Evolutionary conservation across 2,329 filamentous ascomycete genomes (phyloP), one percentile per base, ranked within the genome.

Genomic region (Aplosporella prunicola): DNA sequence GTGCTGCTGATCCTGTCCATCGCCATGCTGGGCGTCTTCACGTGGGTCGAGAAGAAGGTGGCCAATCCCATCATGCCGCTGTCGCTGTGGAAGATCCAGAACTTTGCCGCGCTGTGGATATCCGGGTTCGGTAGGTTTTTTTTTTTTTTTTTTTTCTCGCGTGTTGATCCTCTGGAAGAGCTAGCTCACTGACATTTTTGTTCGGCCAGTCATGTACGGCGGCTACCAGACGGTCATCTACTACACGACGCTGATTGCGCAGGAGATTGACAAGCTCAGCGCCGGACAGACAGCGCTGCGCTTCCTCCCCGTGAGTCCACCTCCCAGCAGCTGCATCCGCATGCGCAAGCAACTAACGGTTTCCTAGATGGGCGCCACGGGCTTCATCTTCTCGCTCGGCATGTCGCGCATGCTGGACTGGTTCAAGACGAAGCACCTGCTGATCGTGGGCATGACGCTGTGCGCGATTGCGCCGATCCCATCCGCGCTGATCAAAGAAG

Each of bases 41-140:
- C 53, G 1, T 51, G 56, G 20, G 51, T 63, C 7, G 62, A 67
- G 46, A 66, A 64, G 43, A 65, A 63, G 35, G 58, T 64, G 14
- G 42, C 51, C 10, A 65, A 66, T 33, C 63, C 64, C 2, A 60
- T 67, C 37, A 67, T 67, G 64, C 64, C 64, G 0, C 46, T 67
- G 2, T 62, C 59, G 0, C 43, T 67, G 6, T 67, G 64, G 64
- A 67, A 62, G 32, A 54, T 66, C 13, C 56, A 55, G 17, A 67
- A 67, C 42, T 67, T 67, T 38, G 63, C 62, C 5, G 61, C 60
- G 3, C 48, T 67, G 0, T 67, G 64, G 64, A 51, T 67, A 16
- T 55, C 61, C 10, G 63, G 63, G 1, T 66, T 67, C 38, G 55
- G 36, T 39, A 27, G 56, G 46, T 44, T 50, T 47, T 24, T 4